Base-by-base conservation (phyloP, 2,329 filamentous ascomycete genomes). In the Fusarium algeriense region DNA sequence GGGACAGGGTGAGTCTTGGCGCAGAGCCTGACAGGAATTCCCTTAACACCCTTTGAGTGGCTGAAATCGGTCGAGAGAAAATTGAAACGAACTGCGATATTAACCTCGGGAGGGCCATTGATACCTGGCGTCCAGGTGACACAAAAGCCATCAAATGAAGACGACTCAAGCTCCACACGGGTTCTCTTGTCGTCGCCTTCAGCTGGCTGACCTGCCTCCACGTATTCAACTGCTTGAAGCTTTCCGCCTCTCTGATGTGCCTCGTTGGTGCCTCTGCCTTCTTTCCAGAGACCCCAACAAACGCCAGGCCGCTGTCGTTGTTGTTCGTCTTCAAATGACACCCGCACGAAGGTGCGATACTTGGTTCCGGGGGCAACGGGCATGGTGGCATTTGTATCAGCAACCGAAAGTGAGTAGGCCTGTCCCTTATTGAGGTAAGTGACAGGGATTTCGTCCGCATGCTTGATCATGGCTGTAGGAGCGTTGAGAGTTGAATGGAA, bases 11-110 rank as follows among this genome's bases (percentile, higher is more conserved):
- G 92, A 0, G 96, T 98, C 82, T 98, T 98, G 17, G 95, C 91
- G 80, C 95, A 98, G 1, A 98, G 87, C 60, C 96, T 87, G 7
- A 99, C 95, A 0, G 96, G 95, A 71, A 98, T 98, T 38, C 96
- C 96, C 82, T 98, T 99, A 52, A 99, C 96, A 48, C 96, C 96
- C 79, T 99, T 99, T 13, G 96, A 98, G 78, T 98, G 96, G 80
- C 95, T 98, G 79, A 98, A 99, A 79, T 99, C 96, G 12, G 96
- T 99, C 1, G 96, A 99, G 1, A 99, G 86, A 78, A 99, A 99
- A 83, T 99, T 99, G 86, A 98, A 99, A 48, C 96, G 93, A 15
- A 98, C 93, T 12, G 94, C 92, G 60, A 99, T 90, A 52, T 90
- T 93, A 80, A 94, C 96, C 75, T 98, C 94, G 6, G 92, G 85